These are phyloP conservation scores for Fusarium sp. DNA, from an alignment of 2,329 filamentous ascomycete genomes.

Conservation along the genomic window DNA sequence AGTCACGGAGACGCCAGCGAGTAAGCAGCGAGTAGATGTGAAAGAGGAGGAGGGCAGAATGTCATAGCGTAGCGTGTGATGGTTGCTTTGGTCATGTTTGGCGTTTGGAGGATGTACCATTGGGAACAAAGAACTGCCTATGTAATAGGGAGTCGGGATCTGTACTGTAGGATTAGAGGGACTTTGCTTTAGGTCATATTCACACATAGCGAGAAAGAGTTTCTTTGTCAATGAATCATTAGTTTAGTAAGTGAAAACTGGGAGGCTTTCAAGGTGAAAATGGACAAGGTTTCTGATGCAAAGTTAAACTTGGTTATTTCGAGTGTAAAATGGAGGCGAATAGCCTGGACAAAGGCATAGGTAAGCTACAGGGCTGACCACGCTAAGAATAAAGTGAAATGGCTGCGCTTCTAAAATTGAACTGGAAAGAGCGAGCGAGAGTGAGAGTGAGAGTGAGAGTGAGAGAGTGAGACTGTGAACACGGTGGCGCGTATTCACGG, in stretches of 20 bases:
- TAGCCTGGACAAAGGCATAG: slow-evolving; percentile 21
- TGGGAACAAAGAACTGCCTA: background rate
- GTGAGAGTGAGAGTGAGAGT: too few relatives aligned
- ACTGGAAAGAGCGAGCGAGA: background rate
- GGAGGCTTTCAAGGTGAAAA: background rate
- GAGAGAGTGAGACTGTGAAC: slow-evolving; percentile 44
- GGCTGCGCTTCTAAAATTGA: slow-evolving; percentile 30
- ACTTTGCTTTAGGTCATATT: background rate
- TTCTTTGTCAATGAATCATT: background rate
- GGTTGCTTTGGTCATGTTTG: slow-evolving; percentile 8
- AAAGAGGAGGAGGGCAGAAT: background rate
- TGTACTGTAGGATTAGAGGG: background rate
- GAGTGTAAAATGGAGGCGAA: slow-evolving; percentile 10
- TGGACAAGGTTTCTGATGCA: background rate
- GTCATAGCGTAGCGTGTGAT: slow-evolving; percentile 5
- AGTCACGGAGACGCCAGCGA: slow-evolving; percentile 6
- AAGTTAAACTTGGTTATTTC: background rate
- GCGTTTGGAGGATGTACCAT: slow-evolving; percentile 1
- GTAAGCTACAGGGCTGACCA: slow-evolving; percentile 29
- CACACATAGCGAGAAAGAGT: background rate
- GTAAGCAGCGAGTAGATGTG: slow-evolving; percentile 1
- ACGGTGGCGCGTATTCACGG: slow-evolving; percentile 46
- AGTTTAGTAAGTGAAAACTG: background rate
- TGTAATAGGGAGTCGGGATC: background rate
- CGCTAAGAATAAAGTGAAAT: slow-evolving; percentile 17